A percentile compares a stretch with the other conserved stretches of the same genome.
phyloP scores from a whole-genome alignment of 2,329 filamentous ascomycete species.

The Claviceps paspali region DNA sequence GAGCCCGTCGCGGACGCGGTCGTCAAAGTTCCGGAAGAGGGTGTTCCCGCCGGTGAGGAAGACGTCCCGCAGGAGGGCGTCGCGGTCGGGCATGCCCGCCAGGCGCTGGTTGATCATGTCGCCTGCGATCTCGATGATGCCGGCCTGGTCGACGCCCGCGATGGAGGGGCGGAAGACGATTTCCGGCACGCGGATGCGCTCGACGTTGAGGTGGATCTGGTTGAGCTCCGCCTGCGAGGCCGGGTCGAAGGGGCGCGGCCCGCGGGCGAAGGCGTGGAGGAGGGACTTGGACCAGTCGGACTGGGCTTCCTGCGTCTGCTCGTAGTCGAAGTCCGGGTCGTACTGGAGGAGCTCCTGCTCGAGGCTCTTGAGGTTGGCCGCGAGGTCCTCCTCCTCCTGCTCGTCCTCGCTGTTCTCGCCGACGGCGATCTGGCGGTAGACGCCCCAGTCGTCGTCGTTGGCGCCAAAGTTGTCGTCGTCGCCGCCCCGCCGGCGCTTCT shows the following conservation, averaged over 20 bases:
- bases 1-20: constrained; percentile 60
- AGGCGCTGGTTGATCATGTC: constrained; percentile 82
- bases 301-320: constrained; percentile 82
- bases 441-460: constrained; percentile 95
- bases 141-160: constrained; percentile 83
- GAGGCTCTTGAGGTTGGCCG: constrained; percentile 54
- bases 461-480: constrained; percentile 96
- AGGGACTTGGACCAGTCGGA: constrained; percentile 89
- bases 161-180: constrained; percentile 87
- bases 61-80: constrained; percentile 66
- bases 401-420: constrained; percentile 73
- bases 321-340: constrained; percentile 79
- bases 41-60: constrained; percentile 93
- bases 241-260: constrained; percentile 71
- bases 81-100: constrained; percentile 36
- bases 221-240: constrained; percentile 65
- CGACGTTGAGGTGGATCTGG: constrained; percentile 91
- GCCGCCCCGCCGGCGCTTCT: constrained; percentile 71
- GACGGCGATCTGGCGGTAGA: constrained; percentile 84
- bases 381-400: constrained; percentile 81
- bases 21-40: constrained; percentile 73
- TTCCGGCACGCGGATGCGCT: constrained; percentile 87
- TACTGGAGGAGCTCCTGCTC: constrained; percentile 76
- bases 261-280: constrained; percentile 78
- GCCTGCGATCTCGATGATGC: constrained; percentile 79